A percentile compares a stretch with the other conserved stretches of the same genome.
phyloP scores from a whole-genome alignment of 768 basidiomycete genomes.

The Suillus sp. region DNA sequence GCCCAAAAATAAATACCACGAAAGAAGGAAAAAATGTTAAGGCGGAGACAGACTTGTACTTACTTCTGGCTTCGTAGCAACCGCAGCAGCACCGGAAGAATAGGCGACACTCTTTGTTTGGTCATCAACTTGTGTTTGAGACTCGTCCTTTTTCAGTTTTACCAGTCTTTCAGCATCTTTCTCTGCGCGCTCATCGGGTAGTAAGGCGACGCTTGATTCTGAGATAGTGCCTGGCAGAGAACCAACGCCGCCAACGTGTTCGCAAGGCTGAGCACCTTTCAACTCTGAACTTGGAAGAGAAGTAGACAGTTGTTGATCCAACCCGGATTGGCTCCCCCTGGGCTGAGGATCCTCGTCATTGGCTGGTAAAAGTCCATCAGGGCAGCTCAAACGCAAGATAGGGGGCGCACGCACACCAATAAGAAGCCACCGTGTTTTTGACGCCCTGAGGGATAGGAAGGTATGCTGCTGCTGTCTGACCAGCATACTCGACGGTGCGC shows the following conservation, averaged over 20 bases:
- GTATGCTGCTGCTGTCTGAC: constrained; percentile 14
- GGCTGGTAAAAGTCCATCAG: constrained; percentile 20
- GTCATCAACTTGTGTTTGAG: constrained; percentile 14
- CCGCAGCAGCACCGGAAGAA: constrained; percentile 1
- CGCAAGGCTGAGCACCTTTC: constrained; percentile 34
- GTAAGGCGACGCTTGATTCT: constrained; percentile 48
- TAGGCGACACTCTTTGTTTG: constrained; percentile 16
- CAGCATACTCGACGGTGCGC: constrained; percentile 12
- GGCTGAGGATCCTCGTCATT: not conserved
- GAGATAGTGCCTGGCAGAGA: constrained; percentile 48
- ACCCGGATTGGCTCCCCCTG: not conserved
- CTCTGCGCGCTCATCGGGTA: constrained; percentile 47
- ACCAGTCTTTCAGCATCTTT: constrained; percentile 13
- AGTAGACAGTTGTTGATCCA: not conserved
- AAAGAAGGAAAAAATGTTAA: too few species aligned
- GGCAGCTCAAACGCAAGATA: not conserved
- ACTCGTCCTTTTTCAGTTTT: not conserved
- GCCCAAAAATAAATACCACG: not conserved
- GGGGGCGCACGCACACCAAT: constrained; percentile 18
- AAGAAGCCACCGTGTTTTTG: constrained; percentile 6
- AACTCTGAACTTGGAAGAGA: constrained; percentile 41
- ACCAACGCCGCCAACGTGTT: constrained; percentile 45
- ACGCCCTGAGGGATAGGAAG: constrained; percentile 11
- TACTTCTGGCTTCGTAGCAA: constrained; percentile 11
- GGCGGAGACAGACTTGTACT: not conserved